Evolutionary conservation across 305 asterid genomes (phyloP).

Genomic region (Fraxinus albicans): DNA sequence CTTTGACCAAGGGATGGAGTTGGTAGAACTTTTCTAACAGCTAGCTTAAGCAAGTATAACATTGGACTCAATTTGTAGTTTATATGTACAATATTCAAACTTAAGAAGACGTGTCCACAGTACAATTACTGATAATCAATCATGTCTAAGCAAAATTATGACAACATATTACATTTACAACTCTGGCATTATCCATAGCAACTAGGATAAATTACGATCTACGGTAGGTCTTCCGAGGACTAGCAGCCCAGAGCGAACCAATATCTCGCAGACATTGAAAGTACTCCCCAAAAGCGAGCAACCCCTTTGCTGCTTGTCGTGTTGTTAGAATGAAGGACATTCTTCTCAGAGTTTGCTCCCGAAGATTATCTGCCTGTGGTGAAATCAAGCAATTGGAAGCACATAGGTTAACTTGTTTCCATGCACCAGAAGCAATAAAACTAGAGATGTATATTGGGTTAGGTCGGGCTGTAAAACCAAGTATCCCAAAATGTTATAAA

Average conservation of each 20-base stretch:
- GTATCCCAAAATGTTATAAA: not conserved
- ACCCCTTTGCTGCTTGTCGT: conserved; percentile 77
- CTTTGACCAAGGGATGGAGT: not conserved
- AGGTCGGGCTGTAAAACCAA: not conserved
- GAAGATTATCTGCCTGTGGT: conserved; percentile 80
- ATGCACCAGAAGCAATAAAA: not conserved
- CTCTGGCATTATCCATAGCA: conserved; percentile 8
- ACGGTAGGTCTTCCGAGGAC: conserved; percentile 37
- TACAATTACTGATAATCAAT: conserved; percentile 13
- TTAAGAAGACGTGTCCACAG: conserved; percentile 20
- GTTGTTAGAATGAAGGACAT: conserved; percentile 76
- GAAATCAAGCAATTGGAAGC: conserved; percentile 1
- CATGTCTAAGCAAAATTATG: conserved; percentile 28
- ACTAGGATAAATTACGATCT: not conserved
- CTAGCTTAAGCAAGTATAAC: not conserved
- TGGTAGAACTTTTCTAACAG: not conserved
- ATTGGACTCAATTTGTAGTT: not conserved
- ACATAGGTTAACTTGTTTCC: not conserved
- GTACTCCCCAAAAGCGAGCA: conserved; percentile 90
- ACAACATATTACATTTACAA: conserved; percentile 28
- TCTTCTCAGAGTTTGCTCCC: conserved; percentile 80
- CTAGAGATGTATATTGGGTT: not conserved
- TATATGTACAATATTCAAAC: conserved; percentile 24
- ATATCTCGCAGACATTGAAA: conserved; percentile 74
- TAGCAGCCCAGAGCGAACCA: conserved; percentile 81